Evolutionary conservation across 2,329 filamentous ascomycete genomes (phyloP), one percentile per base, ranked within the genome.

Genomic region (Fusarium beomiforme): DNA sequence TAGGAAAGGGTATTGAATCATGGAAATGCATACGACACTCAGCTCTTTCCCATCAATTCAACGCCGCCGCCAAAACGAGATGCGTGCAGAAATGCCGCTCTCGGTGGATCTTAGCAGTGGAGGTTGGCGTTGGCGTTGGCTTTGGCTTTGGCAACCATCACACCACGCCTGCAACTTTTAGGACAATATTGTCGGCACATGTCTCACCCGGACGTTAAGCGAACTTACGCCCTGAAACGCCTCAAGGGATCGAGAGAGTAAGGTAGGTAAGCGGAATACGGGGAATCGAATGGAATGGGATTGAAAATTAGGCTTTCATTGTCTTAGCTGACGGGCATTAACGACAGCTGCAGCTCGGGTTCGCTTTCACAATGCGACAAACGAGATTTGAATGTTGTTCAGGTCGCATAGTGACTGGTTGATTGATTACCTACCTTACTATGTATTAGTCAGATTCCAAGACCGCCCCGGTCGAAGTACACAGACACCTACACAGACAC

Each of bases 11-110:
- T 21, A 44, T 58, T 69, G 39, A 59, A 66, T 66, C 42, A 66
- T 71, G 69, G 65, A 39, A 70, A 67, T 72, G 69, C 66, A 70
- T 67, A 51, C 64, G 46, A 56, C 39, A 24, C n/a, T 23, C 37
- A 55, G 66, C 29, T 60, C 62, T 73, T 72, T 73, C 70, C 62
- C 66, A 72, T 72, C 56, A 59, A 53, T 54, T 34, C 49, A 64
- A 13, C 24, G 39, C 31, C 34, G 31, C 34, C 37, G 16, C 70
- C 70, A 34, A 49, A 72, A 72, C 31, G 56, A 65, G 60, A 67
- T 70, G 66, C 58, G 55, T 70, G 62, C 70, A 72, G 55, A 62
- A 67, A 55, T 59, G 57, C 61, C 57, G 66, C 69, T 63, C 57
- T 37, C 58, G 26, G 55, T 58, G 55, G 55, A 58, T 58, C 55